Evolutionary conservation across 1,284 basidiomycete genomes (phyloP).

Genomic region (Boletellus dicymbophilus): DNA sequence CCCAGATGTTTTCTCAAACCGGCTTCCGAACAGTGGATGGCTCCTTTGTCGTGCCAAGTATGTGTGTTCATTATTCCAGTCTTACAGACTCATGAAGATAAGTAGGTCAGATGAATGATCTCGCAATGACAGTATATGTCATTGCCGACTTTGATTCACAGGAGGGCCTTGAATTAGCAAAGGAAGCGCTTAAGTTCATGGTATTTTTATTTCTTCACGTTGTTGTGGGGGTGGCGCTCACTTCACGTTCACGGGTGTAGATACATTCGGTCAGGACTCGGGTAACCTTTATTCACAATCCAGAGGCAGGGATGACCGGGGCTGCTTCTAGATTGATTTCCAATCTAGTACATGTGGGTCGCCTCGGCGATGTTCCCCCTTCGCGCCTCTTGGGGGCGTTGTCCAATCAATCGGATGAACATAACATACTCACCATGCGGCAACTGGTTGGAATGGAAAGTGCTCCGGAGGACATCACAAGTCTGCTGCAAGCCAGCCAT

Average conservation of each 20-base stretch:
- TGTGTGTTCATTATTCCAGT: conserved; percentile 3
- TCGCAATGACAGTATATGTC: conserved; percentile 62
- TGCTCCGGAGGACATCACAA: conserved; percentile 19
- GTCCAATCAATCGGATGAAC: background rate
- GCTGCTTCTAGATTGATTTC: conserved; percentile 15
- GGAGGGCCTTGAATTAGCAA: conserved; percentile 57
- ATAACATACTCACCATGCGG: conserved; percentile 27
- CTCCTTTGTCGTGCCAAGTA: conserved; percentile 29
- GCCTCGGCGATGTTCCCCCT: conserved; percentile 15
- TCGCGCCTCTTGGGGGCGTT: conserved; percentile 21
- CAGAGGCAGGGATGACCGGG: conserved; percentile 27
- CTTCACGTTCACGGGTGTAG: conserved; percentile 32
- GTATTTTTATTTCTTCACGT: conserved; percentile 41
- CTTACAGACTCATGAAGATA: conserved; percentile 5
- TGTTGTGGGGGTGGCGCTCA: conserved; percentile 4
- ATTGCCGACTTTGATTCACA: conserved; percentile 79
- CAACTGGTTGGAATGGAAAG: conserved; percentile 39
- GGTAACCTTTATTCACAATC: conserved; percentile 69
- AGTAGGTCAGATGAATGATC: conserved; percentile 34
- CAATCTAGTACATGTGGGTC: conserved; percentile 13
- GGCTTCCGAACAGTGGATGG: conserved; percentile 14
- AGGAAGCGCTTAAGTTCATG: conserved; percentile 64
- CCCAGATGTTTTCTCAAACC: conserved; percentile 24
- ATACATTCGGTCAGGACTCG: conserved; percentile 46
- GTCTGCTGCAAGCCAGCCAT: conserved; percentile 39